Base-by-base conservation (phyloP, 2,329 filamentous ascomycete genomes). In the Eutypella sp. region DNA sequence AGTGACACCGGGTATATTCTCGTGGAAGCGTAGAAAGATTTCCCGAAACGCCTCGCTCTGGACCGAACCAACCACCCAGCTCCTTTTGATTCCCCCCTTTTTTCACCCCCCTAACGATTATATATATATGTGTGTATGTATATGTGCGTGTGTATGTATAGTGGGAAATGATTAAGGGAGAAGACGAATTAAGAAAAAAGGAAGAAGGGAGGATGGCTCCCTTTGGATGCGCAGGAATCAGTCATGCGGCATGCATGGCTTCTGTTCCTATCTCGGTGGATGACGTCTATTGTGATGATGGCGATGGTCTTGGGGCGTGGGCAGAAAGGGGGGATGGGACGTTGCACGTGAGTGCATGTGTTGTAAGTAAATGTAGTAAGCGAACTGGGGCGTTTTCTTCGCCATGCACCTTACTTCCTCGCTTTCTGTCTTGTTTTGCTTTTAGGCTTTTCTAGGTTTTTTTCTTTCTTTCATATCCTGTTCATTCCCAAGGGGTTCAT, bases 401-500 rank as follows among this genome's bases (percentile, higher is more conserved):
- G n/a, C n/a, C n/a, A n/a, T n/a, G n/a, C n/a, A n/a, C n/a, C n/a
- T n/a, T n/a, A n/a, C n/a, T 34, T 3, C 10, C 31, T 16, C 2
- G 15, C 3, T 8, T 0, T 5, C 11, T n/a, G 5, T 34, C 25
- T 29, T 29, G 7, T 29, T 29, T 29, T n/a, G n/a, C n/a, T n/a
- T n/a, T n/a, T n/a, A n/a, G n/a, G n/a, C n/a, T n/a, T n/a, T n/a
- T n/a, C n/a, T n/a, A n/a, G 16, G 16, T 15, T 39, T 23, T 5
- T 49, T 20, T 52, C 55, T 25, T 54, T 46, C 29, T 52, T 46
- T 67, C 64, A 76, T 67, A 79, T 72, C 56, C 71, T 69, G 60
- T 81, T 79, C 75, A 81, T 78, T 45, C 69, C 73, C 19, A 81
- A 63, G 3, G 77, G 76, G 55, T 81, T 76, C 61, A 77, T 71